Evolutionary conservation across 2,329 filamentous ascomycete genomes (phyloP).

Genomic region (Elsinoe fawcettii): DNA sequence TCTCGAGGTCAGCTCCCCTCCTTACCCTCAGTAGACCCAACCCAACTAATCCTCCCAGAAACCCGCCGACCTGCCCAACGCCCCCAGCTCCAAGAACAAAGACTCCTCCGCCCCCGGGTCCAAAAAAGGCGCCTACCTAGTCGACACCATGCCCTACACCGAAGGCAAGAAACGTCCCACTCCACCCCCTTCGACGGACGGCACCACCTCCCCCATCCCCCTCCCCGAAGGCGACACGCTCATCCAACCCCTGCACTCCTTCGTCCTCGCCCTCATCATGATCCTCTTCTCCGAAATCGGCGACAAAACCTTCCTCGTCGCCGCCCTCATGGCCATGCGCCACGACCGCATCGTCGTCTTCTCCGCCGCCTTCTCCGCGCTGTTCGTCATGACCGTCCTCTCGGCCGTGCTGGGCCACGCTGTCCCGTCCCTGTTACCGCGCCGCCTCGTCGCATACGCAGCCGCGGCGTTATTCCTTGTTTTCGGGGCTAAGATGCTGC

Average conservation of each 20-base stretch:
- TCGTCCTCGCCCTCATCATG: conserved; percentile 55
- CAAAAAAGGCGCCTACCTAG: conserved; percentile 13
- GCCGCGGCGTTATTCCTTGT: conserved; percentile 80
- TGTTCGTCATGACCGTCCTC: conserved; percentile 89
- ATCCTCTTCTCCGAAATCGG: conserved; percentile 91
- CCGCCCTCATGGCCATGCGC: conserved; percentile 98
- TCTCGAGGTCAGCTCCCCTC: conserved; percentile 47
- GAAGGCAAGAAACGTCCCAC: conserved; percentile 28
- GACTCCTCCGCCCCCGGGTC: background rate
- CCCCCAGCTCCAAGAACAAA: background rate
- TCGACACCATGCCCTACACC: conserved; percentile 32
- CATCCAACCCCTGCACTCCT: conserved; percentile 59
- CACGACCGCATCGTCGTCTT: conserved; percentile 91
- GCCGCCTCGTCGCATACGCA: conserved; percentile 80
- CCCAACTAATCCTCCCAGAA: conserved; percentile 21
- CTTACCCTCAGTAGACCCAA: conserved; percentile 38
- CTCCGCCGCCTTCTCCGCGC: conserved; percentile 82
- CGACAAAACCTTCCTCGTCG: conserved; percentile 97
- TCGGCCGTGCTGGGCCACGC: conserved; percentile 89
- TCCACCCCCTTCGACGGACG: conserved; percentile 27
- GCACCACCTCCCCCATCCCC: conserved; percentile 23
- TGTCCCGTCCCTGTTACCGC: conserved; percentile 81
- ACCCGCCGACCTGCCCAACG: conserved; percentile 13
- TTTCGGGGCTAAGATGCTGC: conserved; percentile 59
- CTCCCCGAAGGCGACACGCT: conserved; percentile 47